Evolutionary conservation across 2,329 filamentous ascomycete species (phyloP).

Genomic region (Corinectria fuckeliana): DNA sequence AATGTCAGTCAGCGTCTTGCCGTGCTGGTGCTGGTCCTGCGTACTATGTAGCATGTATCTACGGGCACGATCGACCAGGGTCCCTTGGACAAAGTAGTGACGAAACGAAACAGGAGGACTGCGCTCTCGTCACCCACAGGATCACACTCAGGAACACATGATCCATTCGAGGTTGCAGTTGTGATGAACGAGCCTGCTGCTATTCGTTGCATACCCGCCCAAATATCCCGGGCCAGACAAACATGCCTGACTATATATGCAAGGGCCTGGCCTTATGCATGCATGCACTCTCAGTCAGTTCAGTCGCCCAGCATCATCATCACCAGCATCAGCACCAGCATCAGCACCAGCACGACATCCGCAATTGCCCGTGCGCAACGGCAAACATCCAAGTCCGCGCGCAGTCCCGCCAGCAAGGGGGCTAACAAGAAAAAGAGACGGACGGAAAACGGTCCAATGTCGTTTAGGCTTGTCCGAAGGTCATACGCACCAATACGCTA

Average conservation of each 20-base stretch:
- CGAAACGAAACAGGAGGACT: constrained; percentile 36
- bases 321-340: not conserved
- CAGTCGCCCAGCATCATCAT: not conserved
- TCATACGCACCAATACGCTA: not conserved
- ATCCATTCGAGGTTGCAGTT: not conserved
- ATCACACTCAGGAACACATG: not conserved
- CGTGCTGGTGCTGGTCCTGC: not conserved
- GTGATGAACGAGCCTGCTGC: not conserved
- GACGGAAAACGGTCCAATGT: not conserved
- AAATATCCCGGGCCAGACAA: too few relatives aligned
- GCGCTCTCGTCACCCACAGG: not conserved
- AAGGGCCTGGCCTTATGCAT: not conserved
- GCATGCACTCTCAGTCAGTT: not conserved
- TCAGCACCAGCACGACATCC: constrained; percentile 15
- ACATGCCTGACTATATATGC: too few relatives aligned
- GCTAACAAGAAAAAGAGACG: not conserved
- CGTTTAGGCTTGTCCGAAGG: not conserved
- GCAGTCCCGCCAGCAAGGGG: not conserved
- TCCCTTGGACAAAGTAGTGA: constrained; percentile 17
- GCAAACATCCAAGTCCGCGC: not conserved
- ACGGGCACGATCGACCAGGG: constrained; percentile 33
- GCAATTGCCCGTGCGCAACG: constrained; percentile 13
- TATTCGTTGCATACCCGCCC: not conserved
- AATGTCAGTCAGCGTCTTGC: not conserved
- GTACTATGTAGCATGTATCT: too few relatives aligned